Evolutionary conservation across 2,329 filamentous ascomycete species (phyloP), one percentile per base, ranked within the genome.

Genomic region (Periconia digitata): DNA sequence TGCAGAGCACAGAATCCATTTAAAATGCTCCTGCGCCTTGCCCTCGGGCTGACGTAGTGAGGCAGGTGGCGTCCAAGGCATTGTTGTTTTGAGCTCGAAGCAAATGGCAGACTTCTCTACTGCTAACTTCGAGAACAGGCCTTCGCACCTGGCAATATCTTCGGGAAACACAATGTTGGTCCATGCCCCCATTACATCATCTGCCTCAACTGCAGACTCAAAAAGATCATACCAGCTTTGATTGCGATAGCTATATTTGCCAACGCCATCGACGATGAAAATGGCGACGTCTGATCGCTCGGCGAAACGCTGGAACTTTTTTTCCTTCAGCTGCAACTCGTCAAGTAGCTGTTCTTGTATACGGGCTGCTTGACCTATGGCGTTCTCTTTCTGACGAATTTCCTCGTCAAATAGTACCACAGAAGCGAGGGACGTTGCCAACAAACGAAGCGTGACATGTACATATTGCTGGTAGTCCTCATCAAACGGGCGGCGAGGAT

Each of bases 391-490:
- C 60, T 69, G 56, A 57, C 65, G 36, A 47, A 72, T 58, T 54
- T 71, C 62, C 59, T 71, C 59, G 63, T 74, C 66, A 8, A 72
- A 69, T 1, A 74, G 51, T 2, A 73, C 57, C 15, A 75, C 69
- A 1, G 72, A 66, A 8, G 72, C 67, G 3, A 73, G 62, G 18
- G 68, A 65, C 6, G 73, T 74, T 24, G 64, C 64, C 6, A 76
- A 55, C 0, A 74, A 49, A 20, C 73, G 66, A 3, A 59, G 59
- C 6, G 69, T 51, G 1, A 74, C 59, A 13, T 64, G 49, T 1
- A 72, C 54, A 43, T 71, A 76, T 5, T 71, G 55, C 16, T 64
- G 58, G 49, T 74, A 75, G 7, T 72, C 69, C n/a, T 69, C 60
- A 38, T 74, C 66, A 32, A 69, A 72, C 0, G 69, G 66, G 21